Evolutionary conservation across 805 yeast species (phyloP).

Genomic region (Sugiyamaella floridensis): DNA sequence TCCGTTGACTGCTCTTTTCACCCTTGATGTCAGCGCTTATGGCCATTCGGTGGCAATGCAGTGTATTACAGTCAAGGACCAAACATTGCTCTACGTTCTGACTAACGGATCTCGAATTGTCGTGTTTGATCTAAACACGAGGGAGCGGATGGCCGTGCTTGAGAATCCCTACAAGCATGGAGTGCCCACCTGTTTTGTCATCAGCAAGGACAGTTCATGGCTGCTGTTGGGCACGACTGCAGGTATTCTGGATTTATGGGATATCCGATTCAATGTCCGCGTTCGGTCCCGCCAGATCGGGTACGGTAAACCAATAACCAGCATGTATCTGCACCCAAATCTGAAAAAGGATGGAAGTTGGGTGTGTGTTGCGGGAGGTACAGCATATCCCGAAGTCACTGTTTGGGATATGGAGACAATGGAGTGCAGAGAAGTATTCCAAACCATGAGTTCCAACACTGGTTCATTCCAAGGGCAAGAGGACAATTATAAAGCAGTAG

Average conservation of each 20-base stretch:
- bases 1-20: conserved; percentile 34
- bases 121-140: conserved; percentile 50
- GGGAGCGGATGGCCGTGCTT: conserved; percentile 39
- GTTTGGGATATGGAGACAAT: conserved; percentile 70
- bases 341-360: conserved; percentile 41
- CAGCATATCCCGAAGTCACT: conserved; percentile 49
- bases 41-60: conserved; percentile 42
- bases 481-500: conserved; percentile 9
- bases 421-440: conserved; percentile 45
- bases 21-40: conserved; percentile 32
- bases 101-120: conserved; percentile 51
- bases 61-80: conserved; percentile 36
- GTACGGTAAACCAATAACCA: conserved; percentile 43
- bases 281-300: conserved; percentile 59
- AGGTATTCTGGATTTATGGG: conserved; percentile 79
- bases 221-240: conserved; percentile 64
- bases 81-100: conserved; percentile 41
- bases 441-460: conserved; percentile 19
- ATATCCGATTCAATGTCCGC: conserved; percentile 55
- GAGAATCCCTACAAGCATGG: conserved; percentile 63
- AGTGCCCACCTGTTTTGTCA: conserved; percentile 48
- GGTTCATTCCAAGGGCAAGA: conserved; percentile 9
- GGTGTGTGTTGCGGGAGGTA: conserved; percentile 63
- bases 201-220: conserved; percentile 54
- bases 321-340: conserved; percentile 41